Evolutionary conservation across 2,329 filamentous ascomycete genomes (phyloP).

Genomic region (Akanthomyces muscarius): DNA sequence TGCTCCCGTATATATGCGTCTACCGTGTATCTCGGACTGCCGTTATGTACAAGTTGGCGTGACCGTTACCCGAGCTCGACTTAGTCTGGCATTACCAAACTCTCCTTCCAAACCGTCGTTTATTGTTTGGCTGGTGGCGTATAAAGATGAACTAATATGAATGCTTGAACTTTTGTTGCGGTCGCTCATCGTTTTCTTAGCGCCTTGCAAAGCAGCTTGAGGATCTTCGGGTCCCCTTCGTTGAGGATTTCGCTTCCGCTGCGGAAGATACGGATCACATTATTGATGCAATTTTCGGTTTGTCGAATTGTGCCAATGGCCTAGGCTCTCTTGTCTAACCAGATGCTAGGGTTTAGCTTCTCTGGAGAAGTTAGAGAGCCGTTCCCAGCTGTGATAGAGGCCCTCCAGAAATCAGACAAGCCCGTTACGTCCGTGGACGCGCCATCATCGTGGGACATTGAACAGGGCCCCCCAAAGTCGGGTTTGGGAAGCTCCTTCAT

Average conservation of each 20-base stretch:
- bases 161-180: not conserved
- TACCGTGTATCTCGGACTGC: conserved; percentile 3
- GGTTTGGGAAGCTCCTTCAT: conserved; percentile 78
- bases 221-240: conserved; percentile 78
- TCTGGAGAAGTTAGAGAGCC: conserved; percentile 88
- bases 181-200: conserved; percentile 42
- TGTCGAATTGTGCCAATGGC: conserved; percentile 23
- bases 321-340: conserved; percentile 15
- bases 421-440: conserved; percentile 88
- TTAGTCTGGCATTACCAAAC: not conserved
- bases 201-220: conserved; percentile 80
- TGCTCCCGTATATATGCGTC: conserved; percentile 4
- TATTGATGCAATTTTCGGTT: conserved; percentile 90
- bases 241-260: conserved; percentile 69
- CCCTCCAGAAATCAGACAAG: conserved; percentile 66
- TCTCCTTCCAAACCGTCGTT: not conserved
- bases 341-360: conserved; percentile 74
- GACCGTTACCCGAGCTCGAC: not conserved
- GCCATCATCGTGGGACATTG: conserved; percentile 92
- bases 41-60: not conserved
- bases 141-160: not conserved
- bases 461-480: conserved; percentile 71
- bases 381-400: conserved; percentile 75
- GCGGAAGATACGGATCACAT: conserved; percentile 71
- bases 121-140: conserved; percentile 12